Evolutionary conservation across 257 asterid species (phyloP).

Genomic region (Penstemon davidsonii): DNA sequence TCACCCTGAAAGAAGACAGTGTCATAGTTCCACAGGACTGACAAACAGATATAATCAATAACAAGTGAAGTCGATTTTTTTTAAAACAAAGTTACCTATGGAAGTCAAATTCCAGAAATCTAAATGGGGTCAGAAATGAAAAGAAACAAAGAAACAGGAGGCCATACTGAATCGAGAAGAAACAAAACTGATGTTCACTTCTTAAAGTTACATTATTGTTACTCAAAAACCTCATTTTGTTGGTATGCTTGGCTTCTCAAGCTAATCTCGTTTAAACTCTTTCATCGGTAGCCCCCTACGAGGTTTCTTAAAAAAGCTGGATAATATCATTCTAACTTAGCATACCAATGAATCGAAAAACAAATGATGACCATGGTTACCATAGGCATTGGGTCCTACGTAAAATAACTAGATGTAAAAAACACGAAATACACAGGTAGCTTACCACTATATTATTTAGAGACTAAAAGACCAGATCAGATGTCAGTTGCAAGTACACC

Average conservation of each 20-base stretch:
- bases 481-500: not conserved
- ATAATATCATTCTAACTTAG: not conserved
- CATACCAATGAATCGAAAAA: not conserved
- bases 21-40: not conserved
- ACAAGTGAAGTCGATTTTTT: not conserved
- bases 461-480: not conserved
- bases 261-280: conserved; percentile 5
- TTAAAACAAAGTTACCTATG: not conserved
- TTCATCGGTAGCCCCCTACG: conserved; percentile 13
- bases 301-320: not conserved
- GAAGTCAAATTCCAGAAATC: not conserved
- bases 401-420: not conserved
- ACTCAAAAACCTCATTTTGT: not conserved
- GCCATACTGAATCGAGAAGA: not conserved
- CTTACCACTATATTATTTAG: not conserved
- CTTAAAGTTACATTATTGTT: conserved; percentile 5
- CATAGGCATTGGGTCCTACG: not conserved
- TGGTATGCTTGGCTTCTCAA: conserved; percentile 6
- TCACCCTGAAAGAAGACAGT: not conserved
- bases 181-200: conserved; percentile 4
- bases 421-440: not conserved
- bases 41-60: not conserved
- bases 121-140: not conserved
- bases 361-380: conserved; percentile 4
- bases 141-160: not conserved